Base-by-base conservation (phyloP, 1,139 yeast species). In the Scheffersomyces parashehatae region DNA sequence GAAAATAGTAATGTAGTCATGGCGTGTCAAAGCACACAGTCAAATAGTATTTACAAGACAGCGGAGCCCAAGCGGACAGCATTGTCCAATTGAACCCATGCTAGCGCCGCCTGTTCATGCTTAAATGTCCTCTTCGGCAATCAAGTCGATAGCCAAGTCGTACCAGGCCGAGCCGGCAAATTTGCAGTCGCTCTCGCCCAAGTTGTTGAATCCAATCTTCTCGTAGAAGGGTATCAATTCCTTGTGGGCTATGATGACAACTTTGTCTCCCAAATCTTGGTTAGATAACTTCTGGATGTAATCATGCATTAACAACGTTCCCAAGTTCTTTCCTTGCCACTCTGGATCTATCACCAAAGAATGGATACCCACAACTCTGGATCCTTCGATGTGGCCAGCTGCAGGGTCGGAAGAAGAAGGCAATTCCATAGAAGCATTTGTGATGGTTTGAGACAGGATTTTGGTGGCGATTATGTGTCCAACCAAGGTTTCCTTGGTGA, bases 391-490 rank as follows among this genome's bases (percentile, higher is more conserved):
- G 62, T 93, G 97, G 2, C 95, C 95, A n/a, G 79, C 67, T 11
- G 66, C 59, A 2, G 58, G 60, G 35, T 56, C 53, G 13, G 63
- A 60, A 28, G 68, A 44, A 9, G 70, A 62, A 3, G 91, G 88
- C 16, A 83, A 57, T 39, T 64, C 75, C 97, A 91, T 90, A 12
- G 85, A 68, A 37, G 75, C 80, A 38, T 80, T 81, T 9, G 88
- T 83, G 46, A 91, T 82, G 35, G 56, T 58, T n/a, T 51, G 44
- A 14, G 71, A 53, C 41, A 64, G 62, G 44, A 82, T 82, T 65
- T 91, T 91, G 38, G 97, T 90, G 40, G 90, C 95, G 54, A 91
- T 68, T 37, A 93, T 78, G 58, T 88, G 96, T 8, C 91, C 98
- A 52, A 93, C 81, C 48, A 93, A 74, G 12, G 76, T 78, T 65